A percentile compares a stretch with the other conserved stretches of the same genome.
These are phyloP conservation scores for Lodderomyces pseudojiufengensis DNA, from an alignment of 1,139 yeast genomes.

Conservation along the genomic window DNA sequence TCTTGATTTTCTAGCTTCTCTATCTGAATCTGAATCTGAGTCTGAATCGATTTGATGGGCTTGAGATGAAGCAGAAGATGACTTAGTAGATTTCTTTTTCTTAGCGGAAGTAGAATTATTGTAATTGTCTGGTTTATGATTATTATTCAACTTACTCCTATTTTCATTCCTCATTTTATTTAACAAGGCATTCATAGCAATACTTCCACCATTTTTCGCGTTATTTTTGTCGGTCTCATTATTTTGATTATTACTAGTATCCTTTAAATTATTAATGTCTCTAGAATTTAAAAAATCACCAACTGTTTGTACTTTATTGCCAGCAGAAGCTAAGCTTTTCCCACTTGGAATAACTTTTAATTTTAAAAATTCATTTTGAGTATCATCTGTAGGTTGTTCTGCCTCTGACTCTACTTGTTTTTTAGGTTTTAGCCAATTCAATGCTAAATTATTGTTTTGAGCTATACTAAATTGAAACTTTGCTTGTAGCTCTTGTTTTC, in stretches of 20 bases:
- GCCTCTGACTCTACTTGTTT: neutral
- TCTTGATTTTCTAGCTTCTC: conserved; percentile 12
- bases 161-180: conserved; percentile 39
- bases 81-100: too few relatives aligned
- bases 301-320: conserved; percentile 15
- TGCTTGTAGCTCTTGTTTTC: conserved; percentile 48
- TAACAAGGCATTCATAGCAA: conserved; percentile 43
- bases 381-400: conserved; percentile 1
- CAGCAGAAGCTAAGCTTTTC: conserved; percentile 14
- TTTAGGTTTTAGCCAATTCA: conserved; percentile 39
- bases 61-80: neutral
- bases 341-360: conserved; percentile 49
- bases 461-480: conserved; percentile 43
- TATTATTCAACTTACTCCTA: conserved; percentile 13
- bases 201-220: conserved; percentile 14
- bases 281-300: conserved; percentile 30
- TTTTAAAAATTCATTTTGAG: conserved; percentile 25
- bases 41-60: conserved; percentile 14
- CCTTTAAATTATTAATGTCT: conserved; percentile 11
- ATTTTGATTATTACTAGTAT: neutral
- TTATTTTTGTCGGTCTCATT: too few relatives aligned
- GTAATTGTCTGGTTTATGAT: too few relatives aligned
- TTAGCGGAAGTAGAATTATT: too few relatives aligned
- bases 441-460: conserved; percentile 33
- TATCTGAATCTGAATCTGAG: conserved; percentile 10